Conservation (phyloP, 805 yeast genomes). For the Pichia sporocuriosa region DNA sequence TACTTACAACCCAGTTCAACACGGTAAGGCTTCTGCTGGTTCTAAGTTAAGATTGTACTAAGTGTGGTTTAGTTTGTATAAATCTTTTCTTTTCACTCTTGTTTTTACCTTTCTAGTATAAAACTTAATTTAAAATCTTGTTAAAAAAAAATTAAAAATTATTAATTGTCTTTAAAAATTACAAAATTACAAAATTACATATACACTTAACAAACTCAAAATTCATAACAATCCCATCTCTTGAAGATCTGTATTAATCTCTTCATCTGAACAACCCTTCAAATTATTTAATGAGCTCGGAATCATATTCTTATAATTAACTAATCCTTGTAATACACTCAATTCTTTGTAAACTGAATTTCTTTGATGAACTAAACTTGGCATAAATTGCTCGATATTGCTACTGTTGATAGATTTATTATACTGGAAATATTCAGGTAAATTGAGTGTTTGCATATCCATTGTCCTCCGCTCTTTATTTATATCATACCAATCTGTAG, state of each 20-base stretch:
- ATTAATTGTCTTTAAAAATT: background rate
- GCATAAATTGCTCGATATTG: slow-evolving; percentile 21
- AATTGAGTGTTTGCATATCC: slow-evolving; percentile 56
- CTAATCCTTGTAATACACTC: slow-evolving; percentile 61
- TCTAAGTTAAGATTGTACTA: slow-evolving; percentile 33
- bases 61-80: slow-evolving; percentile 14
- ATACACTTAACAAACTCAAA: too few species aligned
- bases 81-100: slow-evolving; percentile 8
- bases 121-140: too few species aligned
- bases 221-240: slow-evolving; percentile 43
- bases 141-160: too few species aligned
- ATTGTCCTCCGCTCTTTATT: slow-evolving; percentile 80
- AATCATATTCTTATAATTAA: slow-evolving; percentile 46
- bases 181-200: too few species aligned
- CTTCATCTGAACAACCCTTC: slow-evolving; percentile 59
- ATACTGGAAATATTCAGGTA: slow-evolving; percentile 38
- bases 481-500: slow-evolving; percentile 85
- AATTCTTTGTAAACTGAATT: slow-evolving; percentile 62
- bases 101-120: background rate
- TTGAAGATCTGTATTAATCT: slow-evolving; percentile 62
- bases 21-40: slow-evolving; percentile 56
- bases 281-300: slow-evolving; percentile 75
- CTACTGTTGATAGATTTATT: slow-evolving; percentile 22
- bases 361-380: slow-evolving; percentile 57
- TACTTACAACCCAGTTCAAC: slow-evolving; percentile 99